These are phyloP conservation scores for Trichophaea hybrida DNA, from an alignment of 2,329 filamentous ascomycete genomes.

Conservation along the genomic window DNA sequence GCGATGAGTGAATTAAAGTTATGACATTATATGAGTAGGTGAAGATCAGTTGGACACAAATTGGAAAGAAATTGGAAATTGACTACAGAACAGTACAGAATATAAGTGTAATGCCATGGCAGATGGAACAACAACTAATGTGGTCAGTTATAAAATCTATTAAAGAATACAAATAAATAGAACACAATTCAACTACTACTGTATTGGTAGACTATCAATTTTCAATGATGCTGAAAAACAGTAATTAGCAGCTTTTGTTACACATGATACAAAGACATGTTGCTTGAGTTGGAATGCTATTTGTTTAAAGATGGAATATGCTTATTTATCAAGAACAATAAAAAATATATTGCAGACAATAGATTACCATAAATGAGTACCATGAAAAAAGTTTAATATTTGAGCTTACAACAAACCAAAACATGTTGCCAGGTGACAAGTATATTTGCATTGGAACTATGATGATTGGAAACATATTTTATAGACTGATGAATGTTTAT, in stretches of 20 bases:
- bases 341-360: conserved; percentile 4
- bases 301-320: not conserved
- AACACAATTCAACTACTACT: not conserved
- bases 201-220: not conserved
- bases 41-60: not conserved
- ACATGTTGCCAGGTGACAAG: not conserved
- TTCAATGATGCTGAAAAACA: not conserved
- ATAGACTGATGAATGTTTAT: conserved; percentile 9
- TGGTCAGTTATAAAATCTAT: no score
- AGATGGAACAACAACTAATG: no score
- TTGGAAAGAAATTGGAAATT: not conserved
- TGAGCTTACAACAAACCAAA: not conserved
- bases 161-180: not conserved
- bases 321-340: not conserved
- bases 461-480: conserved; percentile 7
- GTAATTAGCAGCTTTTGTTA: not conserved
- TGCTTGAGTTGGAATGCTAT: not conserved
- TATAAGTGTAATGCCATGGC: not conserved
- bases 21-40: not conserved
- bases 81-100: not conserved
- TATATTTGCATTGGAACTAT: conserved; percentile 1
- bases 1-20: conserved; percentile 6
- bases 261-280: not conserved
- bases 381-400: not conserved
- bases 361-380: conserved; percentile 4